Base-by-base conservation (phyloP, 768 basidiomycete species). In the Kondoa subrosea region DNA sequence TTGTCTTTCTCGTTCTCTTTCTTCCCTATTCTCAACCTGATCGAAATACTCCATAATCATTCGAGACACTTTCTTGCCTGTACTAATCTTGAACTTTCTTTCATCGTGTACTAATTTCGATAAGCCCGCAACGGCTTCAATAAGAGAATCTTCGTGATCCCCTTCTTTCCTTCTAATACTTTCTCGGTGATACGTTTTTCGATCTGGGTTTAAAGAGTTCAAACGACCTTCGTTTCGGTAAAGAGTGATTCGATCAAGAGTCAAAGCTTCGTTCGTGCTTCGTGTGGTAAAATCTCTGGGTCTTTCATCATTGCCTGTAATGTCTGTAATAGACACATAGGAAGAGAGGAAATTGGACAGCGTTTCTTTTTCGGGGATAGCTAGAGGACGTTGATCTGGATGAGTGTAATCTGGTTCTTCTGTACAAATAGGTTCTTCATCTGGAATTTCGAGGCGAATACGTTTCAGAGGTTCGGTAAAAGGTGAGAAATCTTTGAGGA, bases 1-100 rank as follows among this genome's bases (percentile, higher is more conserved):
- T 72, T 88, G 86, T 71, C 81, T 81, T 25, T 76, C 76, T 67
- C 77, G 79, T 21, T 81, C 81, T 74, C 80, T 83, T 32, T 86
- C 85, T 66, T 85, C 85, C 73, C 80, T 83, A 32, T 81, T 80
- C 34, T 81, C 84, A 64, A 84, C 80, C 32, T 78, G 80, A 71
- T 87, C 88, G 84, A 88, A 95, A 76, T 92, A 86, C 26, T 77
- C 81, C 70, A 83, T 82, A 21, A 96, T 77, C 71, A 83, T 83
- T 34, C 78, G 79, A 1, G 88, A 85, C 67, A 91, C 81, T 69
- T 80, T 78, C 26, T 77, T 77, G n/a, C 80, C 85, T 0, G 74
- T 63, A 0, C 68, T 64, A 4, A 76, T 70, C 64, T 77, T 75
- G 2, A 74, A 70, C 78, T 75, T 77, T 80, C 76, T 69, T 81